Evolutionary conservation across 495 filamentous ascomycete genomes (phyloP), one percentile per base, ranked within the genome.

Genomic region (Neurospora discreta): DNA sequence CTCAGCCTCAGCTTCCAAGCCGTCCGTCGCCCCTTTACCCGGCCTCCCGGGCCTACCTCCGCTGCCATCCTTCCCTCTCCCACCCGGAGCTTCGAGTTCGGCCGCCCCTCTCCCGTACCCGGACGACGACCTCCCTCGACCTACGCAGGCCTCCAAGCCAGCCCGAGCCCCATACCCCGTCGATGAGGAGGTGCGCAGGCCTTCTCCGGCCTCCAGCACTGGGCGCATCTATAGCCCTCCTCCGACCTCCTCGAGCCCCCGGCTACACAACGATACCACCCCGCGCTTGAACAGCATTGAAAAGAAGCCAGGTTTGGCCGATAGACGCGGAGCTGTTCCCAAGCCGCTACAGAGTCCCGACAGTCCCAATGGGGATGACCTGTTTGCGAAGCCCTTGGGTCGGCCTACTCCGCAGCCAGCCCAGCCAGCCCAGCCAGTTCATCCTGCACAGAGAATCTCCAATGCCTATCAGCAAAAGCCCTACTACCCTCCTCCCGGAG

Each of bases 291-390:
- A 83, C 46, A 73, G 83, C 4, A 78, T 78, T 39, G 86, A 86
- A 36, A 87, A 86, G 78, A 86, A 80, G 77, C 75, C 80, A 30
- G 84, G 85, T 39, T 81, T 94, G 69, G 91, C 91, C 9, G 91
- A 94, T 75, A 81, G 90, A 77, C 85, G 92, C 43, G 91, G 91
- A 39, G 92, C 90, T 15, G 87, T 85, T 15, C 92, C 92, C 68
- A 93, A 90, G 76, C 91, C 92, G 70, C 77, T 95, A 38, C 78
- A 79, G 68, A 92, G 92, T 72, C 94, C 93, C 3, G 87, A 89
- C 33, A 91, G 88, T 23, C 89, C 90, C 23, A 60, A 15, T 18
- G 89, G 90, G 72, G 83, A 83, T 23, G 92, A 92, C 41, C 81
- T 94, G 60, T 93, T 92, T 76, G 89, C 88, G 70, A 85, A 84